These are phyloP conservation scores for Penicillium palitans DNA, from an alignment of 2,329 filamentous ascomycete genomes.

Conservation along the genomic window DNA sequence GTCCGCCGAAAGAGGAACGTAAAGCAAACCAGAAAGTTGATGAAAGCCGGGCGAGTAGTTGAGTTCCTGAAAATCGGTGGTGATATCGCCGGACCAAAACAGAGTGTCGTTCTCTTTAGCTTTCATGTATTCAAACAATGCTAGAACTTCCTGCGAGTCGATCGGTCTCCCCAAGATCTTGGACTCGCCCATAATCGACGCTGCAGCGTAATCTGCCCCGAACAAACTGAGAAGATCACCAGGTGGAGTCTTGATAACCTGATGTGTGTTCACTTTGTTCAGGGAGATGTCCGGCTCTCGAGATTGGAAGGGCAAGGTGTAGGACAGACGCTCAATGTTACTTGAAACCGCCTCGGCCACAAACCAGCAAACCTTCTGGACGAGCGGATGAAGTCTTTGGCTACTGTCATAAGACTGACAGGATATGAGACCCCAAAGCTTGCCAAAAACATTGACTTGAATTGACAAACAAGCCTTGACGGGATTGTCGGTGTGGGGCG, in stretches of 20 bases:
- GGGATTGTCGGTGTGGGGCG: constrained; percentile 78
- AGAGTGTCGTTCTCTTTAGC: constrained; percentile 72
- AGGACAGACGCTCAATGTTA: constrained; percentile 82
- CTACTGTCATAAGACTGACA: constrained; percentile 79
- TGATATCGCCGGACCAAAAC: constrained; percentile 71
- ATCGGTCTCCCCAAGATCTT: constrained; percentile 75
- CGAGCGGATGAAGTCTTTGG: constrained; percentile 83
- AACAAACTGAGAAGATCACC: constrained; percentile 80
- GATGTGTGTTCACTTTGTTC: constrained; percentile 66
- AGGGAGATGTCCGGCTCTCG: constrained; percentile 76
- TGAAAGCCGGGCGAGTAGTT: constrained; percentile 76
- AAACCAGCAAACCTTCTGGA: constrained; percentile 85
- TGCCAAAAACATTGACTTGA: constrained; percentile 79
- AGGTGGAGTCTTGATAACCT: constrained; percentile 81
- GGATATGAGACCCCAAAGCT: constrained; percentile 82
- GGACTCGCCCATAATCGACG: constrained; percentile 79
- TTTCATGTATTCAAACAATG: constrained; percentile 78
- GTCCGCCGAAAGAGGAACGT: constrained; percentile 73
- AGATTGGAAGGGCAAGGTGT: constrained; percentile 76
- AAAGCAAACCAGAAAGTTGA: constrained; percentile 71
- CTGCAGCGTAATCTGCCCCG: constrained; percentile 77
- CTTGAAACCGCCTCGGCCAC: constrained; percentile 79
- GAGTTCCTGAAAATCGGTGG: constrained; percentile 74
- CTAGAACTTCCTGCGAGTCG: constrained; percentile 77
- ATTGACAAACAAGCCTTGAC: constrained; percentile 88